Evolutionary conservation across 805 yeast genomes (phyloP), one percentile per base, ranked within the genome.

Genomic region (Metschnikowia corniflorae): DNA sequence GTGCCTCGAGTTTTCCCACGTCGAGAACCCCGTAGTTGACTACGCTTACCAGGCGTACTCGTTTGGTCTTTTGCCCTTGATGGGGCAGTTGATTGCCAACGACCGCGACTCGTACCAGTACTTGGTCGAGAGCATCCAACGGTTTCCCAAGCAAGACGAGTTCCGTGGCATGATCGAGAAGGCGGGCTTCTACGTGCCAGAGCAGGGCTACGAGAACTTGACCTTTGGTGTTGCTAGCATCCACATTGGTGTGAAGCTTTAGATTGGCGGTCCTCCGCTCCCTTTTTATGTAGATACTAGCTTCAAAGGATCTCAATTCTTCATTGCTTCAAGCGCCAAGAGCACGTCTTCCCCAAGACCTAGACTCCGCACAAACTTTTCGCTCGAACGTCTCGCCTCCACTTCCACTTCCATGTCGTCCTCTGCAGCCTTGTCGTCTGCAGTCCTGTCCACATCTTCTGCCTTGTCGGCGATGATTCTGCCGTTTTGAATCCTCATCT

Each of bases 71-170:
- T 72, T 93, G 48, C 98, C 98, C 16, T 73, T 91, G 50, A 82
- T 94, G 84, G 98, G 98, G 31, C 96, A 94, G 56, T 75, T 93
- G 47, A 77, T 93, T 46, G 97, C 97, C 26, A 85, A 91, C 54
- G 98, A 93, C 60, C 80, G 94, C 58, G 96, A 89, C 51, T 87
- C 96, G 18, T 93, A 93, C 62, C 97, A 93, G 61, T 93, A 93
- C 58, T 71, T 93, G 57, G 97, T 93, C 8, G 98, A 93, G 65
- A 84, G 95, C 48, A 93, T 93, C 49, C 81, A 82, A 58, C 78
- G 78, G 55, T 93, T 93, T 71, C 98, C 98, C 9, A 71, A 77
- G 49, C 97, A 93, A 70, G 95, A 88, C 51, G 80, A 81, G 31
- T 93, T 93, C 65, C 86, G 89, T 44, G 63, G 69, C 13, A 91